Evolutionary conservation across 768 basidiomycete species (phyloP).

Genomic region (Pulveroboletus sp.): DNA sequence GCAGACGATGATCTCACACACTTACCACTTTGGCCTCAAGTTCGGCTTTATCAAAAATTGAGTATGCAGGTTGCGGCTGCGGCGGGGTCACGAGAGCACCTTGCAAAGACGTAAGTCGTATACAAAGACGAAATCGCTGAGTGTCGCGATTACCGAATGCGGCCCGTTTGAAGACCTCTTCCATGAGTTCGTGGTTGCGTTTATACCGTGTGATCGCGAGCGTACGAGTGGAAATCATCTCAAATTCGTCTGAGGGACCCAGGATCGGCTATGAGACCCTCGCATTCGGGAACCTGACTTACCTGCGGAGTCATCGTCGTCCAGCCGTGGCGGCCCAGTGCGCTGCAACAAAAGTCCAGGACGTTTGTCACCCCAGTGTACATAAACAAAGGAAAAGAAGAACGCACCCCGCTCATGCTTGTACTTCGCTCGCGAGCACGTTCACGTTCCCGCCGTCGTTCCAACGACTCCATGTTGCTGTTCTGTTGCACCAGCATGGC

Average conservation of each 20-base stretch:
- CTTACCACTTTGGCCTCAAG: conserved; percentile 55
- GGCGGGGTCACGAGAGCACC: conserved; percentile 43
- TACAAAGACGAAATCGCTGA: no score
- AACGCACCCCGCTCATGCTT: conserved; percentile 39
- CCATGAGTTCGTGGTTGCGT: conserved; percentile 83
- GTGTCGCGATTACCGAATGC: conserved; percentile 45
- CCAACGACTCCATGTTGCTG: conserved; percentile 65
- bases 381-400: background rate
- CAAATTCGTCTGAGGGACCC: conserved; percentile 50
- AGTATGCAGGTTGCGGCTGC: conserved; percentile 48
- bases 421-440: conserved; percentile 45
- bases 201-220: conserved; percentile 69
- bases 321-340: conserved; percentile 32
- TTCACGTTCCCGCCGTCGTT: conserved; percentile 60
- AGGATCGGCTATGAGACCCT: background rate
- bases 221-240: conserved; percentile 67
- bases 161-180: conserved; percentile 72
- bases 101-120: conserved; percentile 14
- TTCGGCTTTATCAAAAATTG: conserved; percentile 56
- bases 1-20: background rate
- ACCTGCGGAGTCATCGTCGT: conserved; percentile 72
- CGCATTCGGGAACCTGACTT: conserved; percentile 1
- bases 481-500: conserved; percentile 74
- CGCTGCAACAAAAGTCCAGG: conserved; percentile 22
- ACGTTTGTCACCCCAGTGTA: background rate